phyloP scores from a whole-genome alignment of 2,329 filamentous ascomycete species.

The Ophiostoma perfectum region DNA sequence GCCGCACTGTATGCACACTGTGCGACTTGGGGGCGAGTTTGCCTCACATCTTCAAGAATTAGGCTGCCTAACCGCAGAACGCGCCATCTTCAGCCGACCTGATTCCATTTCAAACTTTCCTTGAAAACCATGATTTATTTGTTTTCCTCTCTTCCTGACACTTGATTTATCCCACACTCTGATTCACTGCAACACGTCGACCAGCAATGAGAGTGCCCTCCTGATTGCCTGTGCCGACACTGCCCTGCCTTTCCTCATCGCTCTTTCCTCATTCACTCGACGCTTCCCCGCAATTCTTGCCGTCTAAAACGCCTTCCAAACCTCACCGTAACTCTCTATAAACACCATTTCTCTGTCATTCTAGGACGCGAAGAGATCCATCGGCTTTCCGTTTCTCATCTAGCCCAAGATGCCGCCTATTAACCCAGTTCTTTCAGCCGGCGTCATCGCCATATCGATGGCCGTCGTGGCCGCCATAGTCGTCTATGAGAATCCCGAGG shows the following conservation, averaged over 20 bases:
- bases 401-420: conserved; percentile 44
- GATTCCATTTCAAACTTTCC: not conserved
- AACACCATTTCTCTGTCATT: not conserved
- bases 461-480: conserved; percentile 54
- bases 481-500: conserved; percentile 59
- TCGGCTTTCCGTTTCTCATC: not conserved
- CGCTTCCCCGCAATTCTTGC: conserved; percentile 7
- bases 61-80: conserved; percentile 19
- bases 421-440: conserved; percentile 54
- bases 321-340: not conserved
- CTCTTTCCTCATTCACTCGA: not conserved
- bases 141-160: not conserved
- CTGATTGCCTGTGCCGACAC: not conserved
- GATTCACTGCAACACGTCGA: not conserved
- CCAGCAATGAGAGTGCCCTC: not conserved
- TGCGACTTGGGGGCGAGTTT: conserved; percentile 15
- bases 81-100: conserved; percentile 10
- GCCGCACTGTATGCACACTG: not conserved
- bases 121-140: not conserved
- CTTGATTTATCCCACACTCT: not conserved
- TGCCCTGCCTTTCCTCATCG: not conserved
- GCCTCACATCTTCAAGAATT: conserved; percentile 21
- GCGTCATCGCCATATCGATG: conserved; percentile 53
- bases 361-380: no score
- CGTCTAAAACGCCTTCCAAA: conserved; percentile 1